These are phyloP conservation scores for Diaporthe vaccinii DNA, from an alignment of 2,329 filamentous ascomycete genomes.

Conservation along the genomic window DNA sequence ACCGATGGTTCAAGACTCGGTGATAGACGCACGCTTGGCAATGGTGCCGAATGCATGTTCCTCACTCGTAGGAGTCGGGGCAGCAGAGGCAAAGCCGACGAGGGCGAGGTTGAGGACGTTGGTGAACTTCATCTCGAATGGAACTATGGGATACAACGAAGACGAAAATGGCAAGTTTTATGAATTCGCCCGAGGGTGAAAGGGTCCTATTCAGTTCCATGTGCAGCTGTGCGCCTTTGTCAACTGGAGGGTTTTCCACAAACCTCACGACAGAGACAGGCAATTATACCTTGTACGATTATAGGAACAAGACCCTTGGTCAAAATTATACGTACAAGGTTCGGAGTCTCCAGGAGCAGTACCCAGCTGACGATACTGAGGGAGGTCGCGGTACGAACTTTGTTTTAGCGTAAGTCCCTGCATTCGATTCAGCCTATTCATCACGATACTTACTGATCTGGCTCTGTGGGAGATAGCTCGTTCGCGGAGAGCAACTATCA, in stretches of 20 bases:
- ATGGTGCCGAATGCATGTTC: conserved; percentile 37
- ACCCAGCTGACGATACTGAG: background rate
- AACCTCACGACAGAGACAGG: background rate
- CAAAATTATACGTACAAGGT: conserved; percentile 24
- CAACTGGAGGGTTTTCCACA: conserved; percentile 17
- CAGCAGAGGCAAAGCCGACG: conserved; percentile 13
- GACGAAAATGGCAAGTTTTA: background rate
- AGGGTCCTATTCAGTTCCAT: conserved; percentile 35
- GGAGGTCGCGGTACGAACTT: background rate
- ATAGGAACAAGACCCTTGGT: background rate
- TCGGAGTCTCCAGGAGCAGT: background rate
- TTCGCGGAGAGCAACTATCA: background rate
- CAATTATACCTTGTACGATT: conserved; percentile 33
- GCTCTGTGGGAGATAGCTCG: background rate
- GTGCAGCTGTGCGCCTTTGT: conserved; percentile 26
- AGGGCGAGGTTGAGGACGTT: background rate
- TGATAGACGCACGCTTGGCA: conserved; percentile 43
- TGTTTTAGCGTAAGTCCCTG: background rate
- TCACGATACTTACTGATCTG: background rate
- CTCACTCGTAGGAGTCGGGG: conserved; percentile 41
- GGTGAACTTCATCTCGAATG: background rate
- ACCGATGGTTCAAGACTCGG: conserved; percentile 50
- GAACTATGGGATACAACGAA: background rate
- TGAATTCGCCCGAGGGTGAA: conserved; percentile 41
- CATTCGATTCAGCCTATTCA: background rate